A percentile compares a stretch with the other conserved stretches of the same genome.
Evolutionary conservation across 75 land plant species (phyloP).

Genomic region (Selaginella moellendorffii): DNA sequence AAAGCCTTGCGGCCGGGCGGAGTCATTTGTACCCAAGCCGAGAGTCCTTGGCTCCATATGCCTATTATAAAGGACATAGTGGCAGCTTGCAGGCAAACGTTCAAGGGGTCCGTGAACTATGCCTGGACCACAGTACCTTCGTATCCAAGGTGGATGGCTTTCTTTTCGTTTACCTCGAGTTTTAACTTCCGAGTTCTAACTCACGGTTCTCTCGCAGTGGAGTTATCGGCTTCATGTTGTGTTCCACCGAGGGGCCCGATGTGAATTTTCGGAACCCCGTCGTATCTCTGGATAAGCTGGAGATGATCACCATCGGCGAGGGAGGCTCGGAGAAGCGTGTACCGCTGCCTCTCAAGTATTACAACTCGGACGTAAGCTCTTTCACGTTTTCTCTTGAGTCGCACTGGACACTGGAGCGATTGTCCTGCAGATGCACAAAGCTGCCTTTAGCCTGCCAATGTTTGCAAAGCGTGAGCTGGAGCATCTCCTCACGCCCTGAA

Average conservation of each 20-base stretch:
- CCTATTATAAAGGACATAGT: conserved; percentile 78
- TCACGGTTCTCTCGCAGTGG: conserved; percentile 83
- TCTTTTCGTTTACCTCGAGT: conserved; percentile 66
- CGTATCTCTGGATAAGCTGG: conserved; percentile 65
- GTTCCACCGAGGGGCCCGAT: conserved; percentile 68
- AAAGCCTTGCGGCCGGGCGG: conserved; percentile 89
- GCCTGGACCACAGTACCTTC: conserved; percentile 98
- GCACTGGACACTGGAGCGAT: no score
- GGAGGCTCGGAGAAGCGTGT: conserved; percentile 5
- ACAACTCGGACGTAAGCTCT: conserved; percentile 67
- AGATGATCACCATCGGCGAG: conserved; percentile 14
- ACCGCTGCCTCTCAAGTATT: conserved; percentile 53
- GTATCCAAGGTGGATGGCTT: conserved; percentile 97
- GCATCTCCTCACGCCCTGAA: background rate
- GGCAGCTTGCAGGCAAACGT: conserved; percentile 56
- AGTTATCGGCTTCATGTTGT: conserved; percentile 75
- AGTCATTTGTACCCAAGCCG: conserved; percentile 76
- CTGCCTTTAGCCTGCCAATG: background rate
- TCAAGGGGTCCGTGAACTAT: conserved; percentile 88
- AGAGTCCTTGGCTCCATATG: conserved; percentile 91
- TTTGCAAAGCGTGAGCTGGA: background rate
- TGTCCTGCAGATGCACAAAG: background rate
- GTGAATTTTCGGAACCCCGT: conserved; percentile 59
- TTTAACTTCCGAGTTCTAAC: conserved; percentile 70
- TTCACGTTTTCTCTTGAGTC: conserved; percentile 23